Evolutionary conservation across 1,284 basidiomycete genomes (phyloP), one percentile per base, ranked within the genome.

Genomic region (Clitocybe nebularis): DNA sequence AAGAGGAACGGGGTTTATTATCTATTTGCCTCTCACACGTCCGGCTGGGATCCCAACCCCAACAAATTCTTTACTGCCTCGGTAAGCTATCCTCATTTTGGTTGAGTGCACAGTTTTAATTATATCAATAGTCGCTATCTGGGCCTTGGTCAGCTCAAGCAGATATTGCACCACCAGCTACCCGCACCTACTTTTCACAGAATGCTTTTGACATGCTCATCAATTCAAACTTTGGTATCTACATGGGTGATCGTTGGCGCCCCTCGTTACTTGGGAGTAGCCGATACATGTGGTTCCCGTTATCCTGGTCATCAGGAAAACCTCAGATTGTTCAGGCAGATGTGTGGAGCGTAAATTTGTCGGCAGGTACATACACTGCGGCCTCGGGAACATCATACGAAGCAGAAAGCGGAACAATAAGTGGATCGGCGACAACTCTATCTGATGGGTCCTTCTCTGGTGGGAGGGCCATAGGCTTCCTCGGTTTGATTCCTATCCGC

Each of bases 221-320:
- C 32, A 75, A 69, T 6, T 62, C 62, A 3, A 72, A 58, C 34
- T 59, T 71, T 48, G 72, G 68, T 1, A 71, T 81, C 43, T 81
- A 81, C 56, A 79, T 81, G 75, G 79, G 79, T 33, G 80, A 83
- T 55, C 71, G 79, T 30, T 83, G 79, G 80, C 63, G 75, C 14
- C 69, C 75, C n/a, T 55, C 57, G 29, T 52, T 76, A 5, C 67
- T 81, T 3, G 79, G 79, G 8, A 77, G 71, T 49, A 79, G 76
- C 52, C 60, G 67, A 34, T 82, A 82, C 57, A 74, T 80, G 32
- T 82, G 79, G 79, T 73, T 74, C 47, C 79, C 79, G 2, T 55
- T 82, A 41, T 68, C 70, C 40, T 81, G 74, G 69, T 67, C 68
- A 3, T 67, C 68, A 23, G 77, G 78, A 5, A 52, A 56, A 5